Evolutionary conservation across 2,329 filamentous ascomycete genomes (phyloP).

Genomic region (Monilinia polystroma): DNA sequence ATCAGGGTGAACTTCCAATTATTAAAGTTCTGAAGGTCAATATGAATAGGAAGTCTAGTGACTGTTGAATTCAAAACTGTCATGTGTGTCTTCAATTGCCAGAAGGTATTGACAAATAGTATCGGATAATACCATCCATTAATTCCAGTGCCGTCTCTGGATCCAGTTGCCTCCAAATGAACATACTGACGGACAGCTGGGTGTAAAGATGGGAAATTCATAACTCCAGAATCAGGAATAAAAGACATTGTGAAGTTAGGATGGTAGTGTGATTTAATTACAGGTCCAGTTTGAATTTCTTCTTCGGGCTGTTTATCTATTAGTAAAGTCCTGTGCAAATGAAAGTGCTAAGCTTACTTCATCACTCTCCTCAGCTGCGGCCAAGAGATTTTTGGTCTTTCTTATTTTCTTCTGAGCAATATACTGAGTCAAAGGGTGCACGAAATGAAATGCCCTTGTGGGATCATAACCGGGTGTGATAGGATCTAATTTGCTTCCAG

Average conservation of each 20-base stretch:
- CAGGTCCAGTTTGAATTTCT: conserved; percentile 58
- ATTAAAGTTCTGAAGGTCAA: conserved; percentile 77
- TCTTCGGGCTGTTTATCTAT: conserved; percentile 49
- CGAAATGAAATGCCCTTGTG: conserved; percentile 76
- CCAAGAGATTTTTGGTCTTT: conserved; percentile 84
- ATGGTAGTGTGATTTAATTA: conserved; percentile 86
- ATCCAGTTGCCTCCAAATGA: conserved; percentile 74
- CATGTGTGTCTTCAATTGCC: conserved; percentile 93
- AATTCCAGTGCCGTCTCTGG: conserved; percentile 78
- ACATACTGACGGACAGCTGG: conserved; percentile 76
- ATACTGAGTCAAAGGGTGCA: conserved; percentile 83
- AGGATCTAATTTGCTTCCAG: conserved; percentile 76
- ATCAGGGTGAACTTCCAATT: conserved; percentile 90
- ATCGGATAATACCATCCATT: conserved; percentile 94
- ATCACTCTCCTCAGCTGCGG: conserved; percentile 50
- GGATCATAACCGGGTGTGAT: conserved; percentile 68
- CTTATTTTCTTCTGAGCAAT: conserved; percentile 84
- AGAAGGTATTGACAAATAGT: conserved; percentile 92
- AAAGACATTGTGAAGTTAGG: conserved; percentile 90
- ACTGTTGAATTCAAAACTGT: conserved; percentile 87
- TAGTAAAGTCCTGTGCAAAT: conserved; percentile 42
- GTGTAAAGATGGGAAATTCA: conserved; percentile 65
- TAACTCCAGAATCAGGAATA: conserved; percentile 73
- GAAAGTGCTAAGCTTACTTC: conserved; percentile 43
- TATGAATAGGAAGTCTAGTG: conserved; percentile 74